Base-by-base conservation (phyloP, 1,284 basidiomycete species). In the Ceratobasidium papillatum region DNA sequence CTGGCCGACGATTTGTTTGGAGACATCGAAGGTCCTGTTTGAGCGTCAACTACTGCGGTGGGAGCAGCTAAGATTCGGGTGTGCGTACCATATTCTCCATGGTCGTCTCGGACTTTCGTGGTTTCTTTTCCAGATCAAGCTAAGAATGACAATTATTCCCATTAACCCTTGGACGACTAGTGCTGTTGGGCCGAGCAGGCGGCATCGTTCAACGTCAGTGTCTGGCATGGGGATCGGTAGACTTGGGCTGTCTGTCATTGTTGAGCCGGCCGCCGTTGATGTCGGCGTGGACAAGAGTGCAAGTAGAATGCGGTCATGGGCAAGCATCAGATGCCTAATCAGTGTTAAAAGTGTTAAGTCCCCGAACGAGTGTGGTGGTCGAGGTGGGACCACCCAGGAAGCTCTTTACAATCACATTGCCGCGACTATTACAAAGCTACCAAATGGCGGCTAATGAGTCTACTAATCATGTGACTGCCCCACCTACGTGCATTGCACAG, bases 1-100 rank as follows among this genome's bases (percentile, higher is more conserved):
- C 81, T 98, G 95, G 41, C 96, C 96, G 27, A 93, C 87, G 59
- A 98, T 85, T 85, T 99, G 97, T 82, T 99, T 97, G 8, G 90
- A 91, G 2, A 97, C 92, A 79, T 97, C 95, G 80, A 93, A 94
- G 45, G 92, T 81, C 94, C 92, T 94, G 77, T 8, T 7, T 22
- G 22, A 73, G 22, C 47, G 36, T 66, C 19, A 65, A 45, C 30
- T 51, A 32, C 56, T 41, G n/a, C 30, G 43, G 19, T 27, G 43
- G 30, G 8, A 30, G 43, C n/a, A n/a, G 54, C 54, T 43, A 38
- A 19, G 61, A 25, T 62, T 7, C 17, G 11, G 32, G 22, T 4
- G 2, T 61, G 82, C 87, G 75, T 77, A 93, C 94, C 97, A 99
- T 83, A 98, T 95, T 80, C 89, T 87, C 96, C 97, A 99, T 32